Base-by-base conservation (phyloP, 306 rosid genomes). In the Glycine tomentella region DNA sequence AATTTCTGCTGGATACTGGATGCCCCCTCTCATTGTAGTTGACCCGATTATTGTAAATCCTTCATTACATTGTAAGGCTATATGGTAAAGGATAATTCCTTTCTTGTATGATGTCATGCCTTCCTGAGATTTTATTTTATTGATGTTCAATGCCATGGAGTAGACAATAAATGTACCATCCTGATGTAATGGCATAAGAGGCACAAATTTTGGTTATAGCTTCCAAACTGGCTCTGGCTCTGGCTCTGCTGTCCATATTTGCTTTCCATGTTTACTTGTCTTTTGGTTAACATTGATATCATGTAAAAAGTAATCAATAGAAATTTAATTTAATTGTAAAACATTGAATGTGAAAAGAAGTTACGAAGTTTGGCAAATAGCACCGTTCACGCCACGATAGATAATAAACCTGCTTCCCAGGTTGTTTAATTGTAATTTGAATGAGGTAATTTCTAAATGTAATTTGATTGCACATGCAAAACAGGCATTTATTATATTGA, bases 31-130 rank as follows among this genome's bases (percentile, higher is more conserved):
- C 11, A 15, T 58, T 75, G 38, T 74, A 40, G 69, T 67, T 80
- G 15, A 53, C 66, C 45, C 80, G 76, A 52, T 71, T 42, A 40
- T 70, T 85, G 88, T 73, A 85, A 85, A 81, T 65, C 64, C 70
- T 76, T 46, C 87, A 9, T 71, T 68, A 78, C 53, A 44, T 71
- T 62, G 67, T 80, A 70, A 68, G 45, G 77, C n/a, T 74, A 52
- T 52, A 67, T 46, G 46, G 71, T 65, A 53, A 65, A 78, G 40
- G 65, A 73, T 58, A 11, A 50, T 70, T 69, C 64, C 58, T 40
- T n/a, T 79, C 2, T 51, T 69, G 20, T 56, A 34, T 58, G 57
- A 68, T 74, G 13, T 69, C 53, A 31, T 63, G 62, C 36, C 49
- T 44, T 83, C 7, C 67, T 3, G 4, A 52, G n/a, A 10, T 49